Percentiles rank a stretch among this genome's conserved stretches.
These are phyloP conservation scores for Cryptosporidium sp. DNA, from an alignment of 169 alveolate species.

Conservation along the genomic window DNA sequence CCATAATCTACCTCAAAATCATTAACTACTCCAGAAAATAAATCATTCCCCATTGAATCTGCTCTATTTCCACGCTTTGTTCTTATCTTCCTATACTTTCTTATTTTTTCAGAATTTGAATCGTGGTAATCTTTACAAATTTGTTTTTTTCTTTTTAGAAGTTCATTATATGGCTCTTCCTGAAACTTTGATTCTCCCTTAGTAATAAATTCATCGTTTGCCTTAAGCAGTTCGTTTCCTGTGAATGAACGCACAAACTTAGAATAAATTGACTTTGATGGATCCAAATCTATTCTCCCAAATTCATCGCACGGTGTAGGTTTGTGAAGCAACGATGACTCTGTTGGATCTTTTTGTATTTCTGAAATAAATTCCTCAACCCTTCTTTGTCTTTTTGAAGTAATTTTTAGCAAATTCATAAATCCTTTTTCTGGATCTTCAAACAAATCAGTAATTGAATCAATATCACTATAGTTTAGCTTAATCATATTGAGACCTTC, in stretches of 20 bases:
- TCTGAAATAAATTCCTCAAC: conserved; percentile 50
- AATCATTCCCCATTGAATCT: conserved; percentile 34
- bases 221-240: not conserved
- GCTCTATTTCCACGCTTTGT: conserved; percentile 24
- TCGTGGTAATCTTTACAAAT: conserved; percentile 27
- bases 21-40: conserved; percentile 5
- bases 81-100: conserved; percentile 39
- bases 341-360: conserved; percentile 39
- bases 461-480: conserved; percentile 38
- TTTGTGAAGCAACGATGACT: conserved; percentile 2
- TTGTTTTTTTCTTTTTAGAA: conserved; percentile 32
- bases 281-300: conserved; percentile 76
- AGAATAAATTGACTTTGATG: conserved; percentile 40
- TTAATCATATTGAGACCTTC: conserved; percentile 46
- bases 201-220: conserved; percentile 18
- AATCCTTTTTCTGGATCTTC: conserved; percentile 44
- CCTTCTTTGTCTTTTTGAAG: conserved; percentile 70
- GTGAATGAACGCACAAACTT: conserved; percentile 3
- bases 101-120: conserved; percentile 29
- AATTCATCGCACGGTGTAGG: conserved; percentile 72
- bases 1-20: conserved; percentile 14
- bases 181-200: conserved; percentile 50
- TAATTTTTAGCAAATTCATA: conserved; percentile 26
- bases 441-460: not conserved
- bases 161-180: not conserved